Conservation (phyloP, 441 rosid genomes). For the Manihot esculenta region DNA sequence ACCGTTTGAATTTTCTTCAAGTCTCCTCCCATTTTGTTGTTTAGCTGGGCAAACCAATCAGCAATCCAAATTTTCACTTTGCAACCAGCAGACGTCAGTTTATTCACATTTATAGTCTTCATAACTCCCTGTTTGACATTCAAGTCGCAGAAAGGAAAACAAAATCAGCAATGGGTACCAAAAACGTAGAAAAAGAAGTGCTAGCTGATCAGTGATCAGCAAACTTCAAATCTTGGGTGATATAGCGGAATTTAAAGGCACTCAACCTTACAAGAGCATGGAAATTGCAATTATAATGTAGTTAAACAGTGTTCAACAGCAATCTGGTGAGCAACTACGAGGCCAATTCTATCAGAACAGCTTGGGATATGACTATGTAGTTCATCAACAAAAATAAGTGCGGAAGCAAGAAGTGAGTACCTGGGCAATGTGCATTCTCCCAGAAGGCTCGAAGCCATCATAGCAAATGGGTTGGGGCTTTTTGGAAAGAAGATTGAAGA, state of each 20-base stretch:
- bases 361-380: too few relatives aligned
- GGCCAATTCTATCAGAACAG: too few relatives aligned
- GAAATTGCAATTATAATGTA: too few relatives aligned
- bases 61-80: constrained; percentile 86
- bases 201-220: too few relatives aligned
- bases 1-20: constrained; percentile 66
- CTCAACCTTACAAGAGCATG: too few relatives aligned
- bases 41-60: constrained; percentile 91
- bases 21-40: constrained; percentile 88
- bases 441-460: constrained; percentile 92
- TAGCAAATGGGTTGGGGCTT: constrained; percentile 79
- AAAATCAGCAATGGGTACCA: too few relatives aligned
- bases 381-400: too few relatives aligned
- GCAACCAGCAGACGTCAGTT: constrained; percentile 78
- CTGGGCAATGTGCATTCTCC: constrained; percentile 94
- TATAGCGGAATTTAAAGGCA: too few relatives aligned
- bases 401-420: constrained; percentile 25
- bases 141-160: neutral
- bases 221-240: too few relatives aligned
- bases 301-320: too few relatives aligned
- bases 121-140: constrained; percentile 64
- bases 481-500: constrained; percentile 62
- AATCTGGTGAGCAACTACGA: too few relatives aligned
- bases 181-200: neutral
- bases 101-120: constrained; percentile 82